phyloP scores from a whole-genome alignment of 208 protist genomes.

The Leishmania gerbilli region DNA sequence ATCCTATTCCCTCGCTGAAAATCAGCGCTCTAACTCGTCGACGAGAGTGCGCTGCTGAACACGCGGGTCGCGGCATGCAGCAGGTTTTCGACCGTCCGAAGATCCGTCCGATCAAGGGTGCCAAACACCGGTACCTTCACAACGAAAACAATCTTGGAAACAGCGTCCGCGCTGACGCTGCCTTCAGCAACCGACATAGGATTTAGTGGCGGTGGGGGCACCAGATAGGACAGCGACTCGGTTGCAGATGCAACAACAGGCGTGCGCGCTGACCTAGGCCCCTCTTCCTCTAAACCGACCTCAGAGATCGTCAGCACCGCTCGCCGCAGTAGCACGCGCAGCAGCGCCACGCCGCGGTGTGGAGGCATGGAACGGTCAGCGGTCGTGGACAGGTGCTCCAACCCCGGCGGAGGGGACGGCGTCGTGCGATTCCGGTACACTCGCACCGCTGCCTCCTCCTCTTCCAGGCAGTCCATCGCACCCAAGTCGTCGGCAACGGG shows the following conservation, averaged over 20 bases:
- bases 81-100: constrained; percentile 22
- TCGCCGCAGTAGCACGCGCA: constrained; percentile 60
- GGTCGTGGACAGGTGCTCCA: background rate
- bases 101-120: constrained; percentile 13
- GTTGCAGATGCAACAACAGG: background rate
- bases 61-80: constrained; percentile 31
- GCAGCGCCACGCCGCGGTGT: constrained; percentile 39
- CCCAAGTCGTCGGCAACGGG: background rate
- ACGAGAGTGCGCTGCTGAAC: constrained; percentile 15
- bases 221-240: background rate
- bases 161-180: background rate
- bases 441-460: constrained; percentile 21
- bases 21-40: background rate
- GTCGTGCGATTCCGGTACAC: background rate
- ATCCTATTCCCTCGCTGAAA: background rate
- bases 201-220: background rate
- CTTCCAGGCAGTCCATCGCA: constrained; percentile 20
- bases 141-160: constrained; percentile 11
- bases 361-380: constrained; percentile 6
- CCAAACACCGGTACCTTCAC: constrained; percentile 24
- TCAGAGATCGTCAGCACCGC: constrained; percentile 34
- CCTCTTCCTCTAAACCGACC: constrained; percentile 23
- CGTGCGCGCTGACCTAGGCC: background rate
- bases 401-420: background rate
- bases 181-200: background rate